Base-by-base conservation (phyloP, 1,284 basidiomycete genomes). In the Trametes pubescens region DNA sequence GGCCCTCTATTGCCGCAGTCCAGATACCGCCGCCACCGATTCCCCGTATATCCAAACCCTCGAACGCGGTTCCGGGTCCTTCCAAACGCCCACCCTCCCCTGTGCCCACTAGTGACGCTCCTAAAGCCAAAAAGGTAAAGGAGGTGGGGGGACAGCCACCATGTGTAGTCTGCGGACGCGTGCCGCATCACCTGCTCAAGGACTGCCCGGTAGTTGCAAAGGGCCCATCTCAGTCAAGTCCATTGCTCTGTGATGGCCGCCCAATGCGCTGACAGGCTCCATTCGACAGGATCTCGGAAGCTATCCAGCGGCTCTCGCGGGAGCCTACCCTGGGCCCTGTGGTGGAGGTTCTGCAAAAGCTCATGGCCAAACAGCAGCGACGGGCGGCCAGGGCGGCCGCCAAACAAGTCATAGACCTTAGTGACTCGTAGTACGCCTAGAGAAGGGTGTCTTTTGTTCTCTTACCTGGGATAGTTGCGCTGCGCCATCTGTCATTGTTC, bases 151-250 rank as follows among this genome's bases (percentile, higher is more conserved):
- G 53, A 1, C 55, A 62, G 3, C 29, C 59, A 11, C 38, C 72
- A 3, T 90, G 88, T 64, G 72, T 76, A 8, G 76, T 88, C 37
- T 90, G 88, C 62, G 73, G 71, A 46, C 72, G 70, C 40, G 67
- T 76, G 5, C 76, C 80, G 38, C 72, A 76, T 48, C 87, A 89
- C 70, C 66, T 80, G 21, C 66, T 84, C 16, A 80, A 84, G 67
- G 78, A 81, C 22, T 91, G 89, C 72, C 82, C 85, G n/a, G 68
- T 81, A 29, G 79, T 87, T 4, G 67, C 66, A 10, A 74, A 77
- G 64, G 87, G 87, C 9, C 77, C 82, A 1, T 74, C 77, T 61
- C 86, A 84, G 89, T 89, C 66, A 49, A 76, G 26, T 14, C 32
- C 29, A 24, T 38, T 22, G 53, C 43, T 16, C 40, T 44, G 13